Conservation (phyloP, 371 early-diverging fungal genomes). For the Haplosporangium sp. region DNA sequence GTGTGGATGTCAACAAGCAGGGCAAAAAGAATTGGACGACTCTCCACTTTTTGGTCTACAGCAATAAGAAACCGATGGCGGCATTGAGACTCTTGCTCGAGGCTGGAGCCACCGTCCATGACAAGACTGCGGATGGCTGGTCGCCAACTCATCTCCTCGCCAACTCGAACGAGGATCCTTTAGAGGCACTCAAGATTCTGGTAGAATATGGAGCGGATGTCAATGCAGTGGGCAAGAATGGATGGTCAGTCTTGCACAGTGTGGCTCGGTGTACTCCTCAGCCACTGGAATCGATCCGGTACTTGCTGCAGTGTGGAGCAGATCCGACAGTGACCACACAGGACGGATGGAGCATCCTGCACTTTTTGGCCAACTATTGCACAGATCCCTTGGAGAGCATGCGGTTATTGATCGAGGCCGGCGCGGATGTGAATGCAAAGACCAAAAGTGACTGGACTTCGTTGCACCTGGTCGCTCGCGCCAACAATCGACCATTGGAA, state of each 20-base stretch:
- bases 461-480: constrained; percentile 44
- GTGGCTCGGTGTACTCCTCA: constrained; percentile 48
- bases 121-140: constrained; percentile 53
- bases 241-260: constrained; percentile 51
- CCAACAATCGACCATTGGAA: constrained; percentile 41
- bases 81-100: constrained; percentile 40
- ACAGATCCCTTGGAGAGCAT: constrained; percentile 46
- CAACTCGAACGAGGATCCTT: constrained; percentile 50
- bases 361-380: constrained; percentile 53
- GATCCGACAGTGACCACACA: constrained; percentile 49
- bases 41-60: constrained; percentile 48
- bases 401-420: constrained; percentile 48
- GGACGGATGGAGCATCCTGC: constrained; percentile 52
- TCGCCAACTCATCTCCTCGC: constrained; percentile 47
- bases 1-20: constrained; percentile 51
- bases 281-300: constrained; percentile 47
- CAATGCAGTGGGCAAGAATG: constrained; percentile 52
- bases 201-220: constrained; percentile 51
- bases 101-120: constrained; percentile 44
- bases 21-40: constrained; percentile 53
- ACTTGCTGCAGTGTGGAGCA: constrained; percentile 38
- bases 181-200: constrained; percentile 51
- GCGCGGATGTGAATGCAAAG: constrained; percentile 52
- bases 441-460: constrained; percentile 53
- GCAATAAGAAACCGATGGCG: constrained; percentile 46